Conservation (phyloP, 129 eudicot genomes). For the Sambucus nigra region DNA sequence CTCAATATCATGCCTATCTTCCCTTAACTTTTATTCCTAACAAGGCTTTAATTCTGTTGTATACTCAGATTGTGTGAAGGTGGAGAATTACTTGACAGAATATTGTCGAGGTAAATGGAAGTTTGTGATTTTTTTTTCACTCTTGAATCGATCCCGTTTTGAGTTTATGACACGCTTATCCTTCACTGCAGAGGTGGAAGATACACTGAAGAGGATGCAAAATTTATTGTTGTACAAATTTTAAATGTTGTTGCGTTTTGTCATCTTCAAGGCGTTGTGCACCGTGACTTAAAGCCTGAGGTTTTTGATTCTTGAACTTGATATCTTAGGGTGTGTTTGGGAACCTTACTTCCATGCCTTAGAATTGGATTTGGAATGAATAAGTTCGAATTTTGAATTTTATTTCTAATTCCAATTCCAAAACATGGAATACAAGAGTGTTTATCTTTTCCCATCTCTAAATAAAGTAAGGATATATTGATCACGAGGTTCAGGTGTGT, state of each 20-base stretch:
- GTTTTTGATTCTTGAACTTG: slow-evolving; percentile 12
- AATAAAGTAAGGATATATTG: too few species aligned
- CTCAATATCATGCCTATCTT: not conserved
- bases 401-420: too few species aligned
- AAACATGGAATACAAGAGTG: too few species aligned
- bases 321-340: not conserved
- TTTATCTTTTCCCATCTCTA: too few species aligned
- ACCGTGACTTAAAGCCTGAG: slow-evolving; percentile 96
- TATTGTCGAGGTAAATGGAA: slow-evolving; percentile 66
- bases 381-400: too few species aligned
- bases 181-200: slow-evolving; percentile 70
- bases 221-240: slow-evolving; percentile 65
- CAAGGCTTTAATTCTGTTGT: slow-evolving; percentile 5
- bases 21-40: slow-evolving; percentile 3
- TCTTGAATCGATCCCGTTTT: not conserved
- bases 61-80: slow-evolving; percentile 83
- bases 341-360: too few species aligned
- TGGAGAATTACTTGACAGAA: slow-evolving; percentile 89
- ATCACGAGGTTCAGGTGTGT: too few species aligned
- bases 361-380: too few species aligned
- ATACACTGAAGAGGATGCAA: slow-evolving; percentile 86
- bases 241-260: slow-evolving; percentile 80
- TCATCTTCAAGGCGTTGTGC: slow-evolving; percentile 95
- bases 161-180: not conserved
- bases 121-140: not conserved